phyloP scores from a whole-genome alignment of 768 basidiomycete species.

The Grammothele lineata region DNA sequence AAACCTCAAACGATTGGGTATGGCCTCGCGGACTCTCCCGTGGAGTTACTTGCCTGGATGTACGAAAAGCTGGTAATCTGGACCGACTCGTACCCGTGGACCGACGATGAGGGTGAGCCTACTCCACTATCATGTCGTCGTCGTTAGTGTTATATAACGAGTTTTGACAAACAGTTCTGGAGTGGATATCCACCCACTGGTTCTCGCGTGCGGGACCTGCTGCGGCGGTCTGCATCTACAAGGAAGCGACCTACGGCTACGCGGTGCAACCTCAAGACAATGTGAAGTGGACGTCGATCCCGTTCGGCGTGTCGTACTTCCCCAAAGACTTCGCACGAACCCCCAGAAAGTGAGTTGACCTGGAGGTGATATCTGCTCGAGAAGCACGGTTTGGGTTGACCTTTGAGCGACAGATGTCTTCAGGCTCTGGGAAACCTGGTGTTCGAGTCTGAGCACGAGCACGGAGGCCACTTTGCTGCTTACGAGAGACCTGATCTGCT shows the following conservation, averaged over 20 bases:
- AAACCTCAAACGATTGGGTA: constrained; percentile 40
- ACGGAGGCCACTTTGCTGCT: constrained; percentile 30
- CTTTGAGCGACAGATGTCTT: no score
- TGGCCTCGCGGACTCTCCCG: constrained; percentile 51
- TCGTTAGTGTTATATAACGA: no score
- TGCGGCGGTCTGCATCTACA: constrained; percentile 56
- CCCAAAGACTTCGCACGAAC: constrained; percentile 21
- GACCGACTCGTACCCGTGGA: constrained; percentile 48
- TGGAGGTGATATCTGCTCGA: no score
- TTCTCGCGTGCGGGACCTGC: constrained; percentile 58
- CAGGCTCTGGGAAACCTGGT: constrained; percentile 21
- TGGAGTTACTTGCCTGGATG: constrained; percentile 35
- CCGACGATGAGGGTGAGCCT: constrained; percentile 49
- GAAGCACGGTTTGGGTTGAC: no score
- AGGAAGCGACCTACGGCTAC: constrained; percentile 31
- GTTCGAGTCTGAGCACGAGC: constrained; percentile 19
- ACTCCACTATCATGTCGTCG: no score
- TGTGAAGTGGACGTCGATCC: constrained; percentile 14
- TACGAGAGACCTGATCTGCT: constrained; percentile 24
- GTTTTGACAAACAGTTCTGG: constrained; percentile 40
- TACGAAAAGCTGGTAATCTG: constrained; percentile 27
- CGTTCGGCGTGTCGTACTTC: constrained; percentile 28
- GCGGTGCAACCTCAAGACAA: background rate
- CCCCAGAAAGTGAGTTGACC: background rate
- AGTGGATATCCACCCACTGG: constrained; percentile 57